These are phyloP conservation scores for Pelargonium citronellum DNA, from an alignment of 441 rosid genomes.

Conservation along the genomic window DNA sequence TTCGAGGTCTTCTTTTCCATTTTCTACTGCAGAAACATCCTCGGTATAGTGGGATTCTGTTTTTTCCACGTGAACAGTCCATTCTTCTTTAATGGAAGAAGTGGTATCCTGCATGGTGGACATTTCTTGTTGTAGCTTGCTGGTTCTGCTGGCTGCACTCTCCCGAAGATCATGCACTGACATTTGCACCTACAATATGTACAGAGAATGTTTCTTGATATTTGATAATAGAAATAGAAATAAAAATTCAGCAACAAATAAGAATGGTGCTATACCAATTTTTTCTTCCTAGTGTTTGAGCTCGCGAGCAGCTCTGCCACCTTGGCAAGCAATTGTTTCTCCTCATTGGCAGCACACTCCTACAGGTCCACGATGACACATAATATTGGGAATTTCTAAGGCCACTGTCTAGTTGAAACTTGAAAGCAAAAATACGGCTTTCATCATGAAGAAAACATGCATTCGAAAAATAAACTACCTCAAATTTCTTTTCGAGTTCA, in stretches of 20 bases:
- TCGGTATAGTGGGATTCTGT: conserved; percentile 67
- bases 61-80: conserved; percentile 72
- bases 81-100: conserved; percentile 61
- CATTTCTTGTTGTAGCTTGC: conserved; percentile 77
- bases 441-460: neutral
- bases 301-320: conserved; percentile 20
- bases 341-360: conserved; percentile 24
- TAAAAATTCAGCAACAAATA: neutral
- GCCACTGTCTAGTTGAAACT: too few relatives aligned
- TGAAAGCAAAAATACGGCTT: neutral
- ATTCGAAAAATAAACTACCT: neutral
- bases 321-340: conserved; percentile 20
- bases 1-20: conserved; percentile 68
- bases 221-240: neutral
- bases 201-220: conserved; percentile 9
- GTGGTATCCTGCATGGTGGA: conserved; percentile 83
- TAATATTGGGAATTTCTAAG: neutral
- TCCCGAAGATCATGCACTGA: conserved; percentile 83
- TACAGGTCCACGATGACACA: neutral
- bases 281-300: conserved; percentile 21
- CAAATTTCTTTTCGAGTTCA: conserved; percentile 10
- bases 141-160: conserved; percentile 67
- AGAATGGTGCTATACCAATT: conserved; percentile 2
- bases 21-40: conserved; percentile 69
- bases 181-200: conserved; percentile 59